These are phyloP conservation scores for Favolaschia claudopus DNA, from an alignment of 768 basidiomycete genomes.

Conservation along the genomic window DNA sequence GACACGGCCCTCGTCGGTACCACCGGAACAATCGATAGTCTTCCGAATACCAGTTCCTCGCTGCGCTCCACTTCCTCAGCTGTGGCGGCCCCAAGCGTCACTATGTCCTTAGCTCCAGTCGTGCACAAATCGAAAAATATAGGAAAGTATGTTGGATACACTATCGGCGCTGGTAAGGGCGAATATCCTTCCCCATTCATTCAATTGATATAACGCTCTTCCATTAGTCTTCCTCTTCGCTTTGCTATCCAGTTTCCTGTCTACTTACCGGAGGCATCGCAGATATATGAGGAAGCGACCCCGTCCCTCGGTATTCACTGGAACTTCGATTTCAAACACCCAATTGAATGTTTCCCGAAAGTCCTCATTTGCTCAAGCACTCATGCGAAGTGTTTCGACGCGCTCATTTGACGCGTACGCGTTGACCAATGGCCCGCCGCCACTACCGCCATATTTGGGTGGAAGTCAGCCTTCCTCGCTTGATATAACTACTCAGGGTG, in stretches of 20 bases:
- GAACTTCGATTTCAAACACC: slow-evolving; percentile 14
- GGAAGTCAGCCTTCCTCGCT: neutral
- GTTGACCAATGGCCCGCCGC: slow-evolving; percentile 13
- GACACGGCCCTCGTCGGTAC: neutral
- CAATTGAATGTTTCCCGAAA: slow-evolving; percentile 16
- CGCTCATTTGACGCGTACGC: slow-evolving; percentile 28
- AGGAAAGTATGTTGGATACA: slow-evolving; percentile 25
- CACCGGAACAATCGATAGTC: neutral
- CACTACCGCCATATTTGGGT: slow-evolving; percentile 14
- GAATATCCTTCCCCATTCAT: neutral
- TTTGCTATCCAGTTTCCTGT: slow-evolving; percentile 27
- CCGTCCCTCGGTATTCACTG: slow-evolving; percentile 22
- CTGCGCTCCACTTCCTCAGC: slow-evolving; percentile 13
- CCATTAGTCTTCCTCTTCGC: slow-evolving; percentile 24
- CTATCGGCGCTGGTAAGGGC: slow-evolving; percentile 24
- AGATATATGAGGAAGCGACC: slow-evolving; percentile 24
- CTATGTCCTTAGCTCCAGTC: slow-evolving; percentile 4
- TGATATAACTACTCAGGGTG: slow-evolving; percentile 7
- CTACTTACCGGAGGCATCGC: slow-evolving; percentile 26
- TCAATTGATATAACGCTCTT: neutral
- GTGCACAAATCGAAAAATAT: slow-evolving; percentile 17
- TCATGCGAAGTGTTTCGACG: slow-evolving; percentile 26
- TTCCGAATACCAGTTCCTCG: slow-evolving; percentile 8
- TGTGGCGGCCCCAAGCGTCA: slow-evolving; percentile 8
- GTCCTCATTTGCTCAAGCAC: slow-evolving; percentile 23